Base-by-base conservation (phyloP, 768 basidiomycete genomes). In the Suillus subaureus region DNA sequence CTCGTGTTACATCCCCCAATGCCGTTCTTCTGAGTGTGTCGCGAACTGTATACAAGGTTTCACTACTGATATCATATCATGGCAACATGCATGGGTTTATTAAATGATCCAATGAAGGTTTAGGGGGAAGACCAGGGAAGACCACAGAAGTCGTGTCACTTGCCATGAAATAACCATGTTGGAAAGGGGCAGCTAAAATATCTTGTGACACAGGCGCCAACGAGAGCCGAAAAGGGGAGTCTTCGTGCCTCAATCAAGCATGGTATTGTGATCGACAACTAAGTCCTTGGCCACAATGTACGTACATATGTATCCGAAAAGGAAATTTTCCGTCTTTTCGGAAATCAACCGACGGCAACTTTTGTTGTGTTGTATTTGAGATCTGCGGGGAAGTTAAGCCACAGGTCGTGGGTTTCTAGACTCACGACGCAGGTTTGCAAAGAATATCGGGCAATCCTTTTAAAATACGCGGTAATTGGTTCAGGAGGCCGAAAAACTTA, bases 271-370 rank as follows among this genome's bases (percentile, higher is more conserved):
- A 76, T 76, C 72, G 76, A 73, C 76, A 69, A 58, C 66, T 49
- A 45, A 21, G 42, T 43, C 47, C 33, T 23, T 61, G 66, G 61
- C 67, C 61, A 69, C 58, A 64, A 63, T 68, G 62, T 63, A 69
- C 65, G 66, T 68, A 69, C 66, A 64, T 21, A 8, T 4, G 81
- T 77, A 83, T 9, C 82, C 82, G 23, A 81, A 84, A 55, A 84
- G 84, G 61, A 85, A 89, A 31, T 86, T 33, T 33, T 33, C 33
- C 86, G 72, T 73, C 37, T 83, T 85, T 45, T 87, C 57, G 57
- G 57, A 58, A 58, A 58, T 89, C 73, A 87, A 84, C 73, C 72
- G 78, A 33, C 80, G 83, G 51, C 61, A 62, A 40, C 28, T 49
- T 51, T 42, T 49, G 33, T 58, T 42, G 40, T 67, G 42, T 23